Base-by-base conservation (phyloP, 768 basidiomycete genomes). In the Cystoderma amianthinum region DNA sequence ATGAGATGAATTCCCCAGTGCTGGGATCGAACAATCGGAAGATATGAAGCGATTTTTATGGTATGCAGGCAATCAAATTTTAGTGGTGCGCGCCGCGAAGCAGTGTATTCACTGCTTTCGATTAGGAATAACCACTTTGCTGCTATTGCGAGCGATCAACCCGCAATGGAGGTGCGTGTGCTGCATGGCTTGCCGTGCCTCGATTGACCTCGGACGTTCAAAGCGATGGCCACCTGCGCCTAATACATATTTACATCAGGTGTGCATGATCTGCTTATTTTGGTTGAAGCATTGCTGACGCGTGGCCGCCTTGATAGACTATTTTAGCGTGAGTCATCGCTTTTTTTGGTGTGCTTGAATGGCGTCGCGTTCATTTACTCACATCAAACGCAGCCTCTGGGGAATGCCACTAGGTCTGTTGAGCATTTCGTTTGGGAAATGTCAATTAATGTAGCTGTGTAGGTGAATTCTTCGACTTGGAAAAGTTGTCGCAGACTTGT, bases 41-140 rank as follows among this genome's bases (percentile, higher is more conserved):
- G 79, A 78, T 32, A 81, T 82, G 81, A 84, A 82, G 48, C 69
- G 73, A 6, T 84, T 82, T 60, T 57, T 83, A n/a, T 85, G 82
- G 81, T 80, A 51, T 12, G 64, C 54, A 3, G 21, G n/a, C 30
- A 44, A 25, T 5, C 25, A 6, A 15, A 10, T 24, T 30, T n/a
- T n/a, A n/a, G n/a, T n/a, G n/a, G n/a, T n/a, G n/a, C n/a, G n/a
- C n/a, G n/a, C n/a, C n/a, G n/a, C n/a, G n/a, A n/a, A n/a, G n/a
- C n/a, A n/a, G n/a, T n/a, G n/a, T n/a, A n/a, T n/a, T n/a, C n/a
- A n/a, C n/a, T n/a, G n/a, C n/a, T n/a, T n/a, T n/a, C n/a, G n/a
- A 15, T 46, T 41, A 34, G 82, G 82, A 69, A 85, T 56, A 83
- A 82, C 55, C 82, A 84, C 53, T 85, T 85, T 53, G 74, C 82